A percentile compares a stretch with the other conserved stretches of the same genome.
Evolutionary conservation across 805 yeast species (phyloP).

Genomic region (Kuraishia cidri): DNA sequence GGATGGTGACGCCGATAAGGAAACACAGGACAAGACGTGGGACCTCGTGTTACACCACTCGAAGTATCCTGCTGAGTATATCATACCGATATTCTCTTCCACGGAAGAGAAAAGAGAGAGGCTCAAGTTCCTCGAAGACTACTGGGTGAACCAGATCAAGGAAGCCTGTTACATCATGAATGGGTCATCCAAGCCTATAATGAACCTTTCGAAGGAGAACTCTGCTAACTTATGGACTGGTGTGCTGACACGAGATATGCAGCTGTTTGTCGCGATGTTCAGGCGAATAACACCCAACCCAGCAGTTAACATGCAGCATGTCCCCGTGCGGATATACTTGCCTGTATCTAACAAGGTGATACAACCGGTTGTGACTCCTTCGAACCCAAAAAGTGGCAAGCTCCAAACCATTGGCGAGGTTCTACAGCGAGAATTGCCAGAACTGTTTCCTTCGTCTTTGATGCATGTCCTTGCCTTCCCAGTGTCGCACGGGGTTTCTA

Average conservation of each 20-base stretch:
- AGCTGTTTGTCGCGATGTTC: slow-evolving; percentile 10
- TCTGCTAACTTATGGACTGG: slow-evolving; percentile 51
- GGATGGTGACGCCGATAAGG: slow-evolving; percentile 5
- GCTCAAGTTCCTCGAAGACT: slow-evolving; percentile 26
- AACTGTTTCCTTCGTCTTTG: slow-evolving; percentile 30
- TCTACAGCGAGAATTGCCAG: slow-evolving; percentile 32
- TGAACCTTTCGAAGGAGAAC: slow-evolving; percentile 62
- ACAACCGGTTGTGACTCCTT: slow-evolving; percentile 18
- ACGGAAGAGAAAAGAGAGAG: not conserved
- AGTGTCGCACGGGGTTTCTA: slow-evolving; percentile 44
- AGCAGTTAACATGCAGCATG: slow-evolving; percentile 15
- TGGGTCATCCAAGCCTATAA: slow-evolving; percentile 74
- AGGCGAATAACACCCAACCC: slow-evolving; percentile 17
- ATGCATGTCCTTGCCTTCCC: slow-evolving; percentile 30
- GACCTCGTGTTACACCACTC: slow-evolving; percentile 30
- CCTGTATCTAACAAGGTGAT: slow-evolving; percentile 24
- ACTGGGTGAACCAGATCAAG: slow-evolving; percentile 74
- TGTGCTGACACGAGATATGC: slow-evolving; percentile 17
- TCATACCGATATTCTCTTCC: slow-evolving; percentile 27
- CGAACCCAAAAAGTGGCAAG: slow-evolving; percentile 4
- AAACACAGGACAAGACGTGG: slow-evolving; percentile 27
- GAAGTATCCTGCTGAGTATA: slow-evolving; percentile 30
- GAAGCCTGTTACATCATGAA: slow-evolving; percentile 71
- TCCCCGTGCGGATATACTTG: slow-evolving; percentile 42
- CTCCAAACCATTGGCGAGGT: slow-evolving; percentile 25